Conservation (phyloP, 2,329 filamentous ascomycete genomes). For the Triangularia verruculosa region DNA sequence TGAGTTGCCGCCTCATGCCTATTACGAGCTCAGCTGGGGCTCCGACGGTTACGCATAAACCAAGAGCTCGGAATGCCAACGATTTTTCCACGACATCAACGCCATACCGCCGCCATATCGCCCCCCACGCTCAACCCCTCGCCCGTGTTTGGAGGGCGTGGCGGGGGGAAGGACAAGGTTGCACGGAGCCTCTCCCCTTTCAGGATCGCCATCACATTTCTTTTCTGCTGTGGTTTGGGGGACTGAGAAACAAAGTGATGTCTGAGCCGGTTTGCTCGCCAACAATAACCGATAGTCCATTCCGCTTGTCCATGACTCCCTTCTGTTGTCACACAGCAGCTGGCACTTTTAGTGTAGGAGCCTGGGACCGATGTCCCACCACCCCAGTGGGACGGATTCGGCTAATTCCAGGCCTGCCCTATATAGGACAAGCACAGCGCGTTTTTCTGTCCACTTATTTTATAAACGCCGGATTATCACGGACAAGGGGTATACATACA, state of each 20-base stretch:
- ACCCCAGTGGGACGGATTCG: neutral
- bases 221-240: neutral
- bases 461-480: neutral
- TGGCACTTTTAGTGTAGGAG: too few relatives aligned
- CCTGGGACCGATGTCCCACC: too few relatives aligned
- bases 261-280: neutral
- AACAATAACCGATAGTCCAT: neutral
- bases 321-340: neutral
- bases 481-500: neutral
- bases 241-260: neutral
- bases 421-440: neutral
- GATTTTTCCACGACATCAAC: neutral
- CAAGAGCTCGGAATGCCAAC: neutral
- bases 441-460: neutral
- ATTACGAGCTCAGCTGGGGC: conserved; percentile 15
- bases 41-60: neutral
- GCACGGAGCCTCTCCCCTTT: neutral
- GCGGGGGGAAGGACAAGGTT: neutral
- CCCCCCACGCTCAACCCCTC: neutral
- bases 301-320: neutral
- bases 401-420: neutral
- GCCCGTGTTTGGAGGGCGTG: neutral
- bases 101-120: neutral
- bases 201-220: neutral
- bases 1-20: conserved; percentile 6